Evolutionary conservation across 2,329 filamentous ascomycete species (phyloP), one percentile per base, ranked within the genome.

Genomic region (Sporothrix schenckii): DNA sequence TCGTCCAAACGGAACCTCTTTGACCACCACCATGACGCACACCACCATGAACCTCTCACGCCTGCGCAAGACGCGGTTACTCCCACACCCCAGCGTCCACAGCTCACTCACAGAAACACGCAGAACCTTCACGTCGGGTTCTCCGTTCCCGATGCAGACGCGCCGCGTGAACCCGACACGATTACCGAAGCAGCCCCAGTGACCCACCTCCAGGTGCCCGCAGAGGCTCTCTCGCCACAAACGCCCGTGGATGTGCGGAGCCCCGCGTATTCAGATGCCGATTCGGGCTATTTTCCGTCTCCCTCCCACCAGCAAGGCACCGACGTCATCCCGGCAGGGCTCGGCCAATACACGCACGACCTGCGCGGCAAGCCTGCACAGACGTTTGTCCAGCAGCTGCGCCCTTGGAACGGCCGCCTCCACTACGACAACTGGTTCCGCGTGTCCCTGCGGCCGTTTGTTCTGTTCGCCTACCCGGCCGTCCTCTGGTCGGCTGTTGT

Each of bases 401-500:
- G 84, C 71, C 86, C 91, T 0, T 97, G 87, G 82, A 90, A 93
- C 75, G 94, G 94, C 0, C 88, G 93, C 14, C 86, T 98, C 13
- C 87, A 88, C 66, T 83, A 88, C 16, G 93, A 97, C 76, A 90
- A 84, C 11, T 98, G 94, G 93, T 79, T 90, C 77, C 90, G 89
- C 72, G 92, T 92, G 21, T 90, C 91, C 69, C 56, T 91, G 5
- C 87, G 94, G 0, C 95, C 94, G 0, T 92, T 98, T 72, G 88
- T 97, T 61, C 85, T 98, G 0, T 97, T 90, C 75, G 87, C 90
- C 0, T 97, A 98, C 76, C 95, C 95, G 0, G 88, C 92, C 0
- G 91, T 98, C 1, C 85, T 97, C 10, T 98, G 94, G 94, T 94
- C 92, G 6, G 83, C 93, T 0, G 83, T 91, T 0, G 88, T 97